Evolutionary conservation across 805 yeast genomes (phyloP).

Genomic region (Metschnikowia dekortorum): DNA sequence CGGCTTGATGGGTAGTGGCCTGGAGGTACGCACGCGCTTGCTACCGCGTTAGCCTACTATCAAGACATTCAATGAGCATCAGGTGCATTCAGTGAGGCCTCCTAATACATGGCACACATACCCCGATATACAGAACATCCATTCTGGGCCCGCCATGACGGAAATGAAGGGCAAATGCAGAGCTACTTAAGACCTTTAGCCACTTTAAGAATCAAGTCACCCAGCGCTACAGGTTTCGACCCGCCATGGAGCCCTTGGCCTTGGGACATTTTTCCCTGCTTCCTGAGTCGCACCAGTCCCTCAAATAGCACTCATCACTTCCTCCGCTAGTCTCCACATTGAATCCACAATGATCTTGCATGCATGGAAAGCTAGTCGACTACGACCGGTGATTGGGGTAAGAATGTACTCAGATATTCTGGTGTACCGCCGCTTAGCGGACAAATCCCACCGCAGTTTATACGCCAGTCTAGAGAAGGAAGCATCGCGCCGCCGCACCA

Average conservation of each 20-base stretch:
- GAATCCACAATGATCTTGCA: not conserved
- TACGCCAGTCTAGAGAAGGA: constrained; percentile 16
- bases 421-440: constrained; percentile 16
- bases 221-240: too few relatives aligned
- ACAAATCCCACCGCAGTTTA: constrained; percentile 15
- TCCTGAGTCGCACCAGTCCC: not conserved
- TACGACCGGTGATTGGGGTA: not conserved
- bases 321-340: not conserved
- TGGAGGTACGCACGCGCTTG: not conserved
- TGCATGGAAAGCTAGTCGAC: not conserved
- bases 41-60: not conserved
- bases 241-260: too few relatives aligned
- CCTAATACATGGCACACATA: too few relatives aligned
- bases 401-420: not conserved
- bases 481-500: constrained; percentile 6
- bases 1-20: not conserved
- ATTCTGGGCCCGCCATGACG: too few relatives aligned
- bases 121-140: too few relatives aligned
- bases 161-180: too few relatives aligned
- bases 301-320: not conserved
- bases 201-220: too few relatives aligned
- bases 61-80: not conserved
- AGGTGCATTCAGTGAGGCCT: too few relatives aligned
- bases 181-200: too few relatives aligned
- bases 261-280: too few relatives aligned